phyloP scores from a whole-genome alignment of 768 basidiomycete species.

The Tulasnella sp. region DNA sequence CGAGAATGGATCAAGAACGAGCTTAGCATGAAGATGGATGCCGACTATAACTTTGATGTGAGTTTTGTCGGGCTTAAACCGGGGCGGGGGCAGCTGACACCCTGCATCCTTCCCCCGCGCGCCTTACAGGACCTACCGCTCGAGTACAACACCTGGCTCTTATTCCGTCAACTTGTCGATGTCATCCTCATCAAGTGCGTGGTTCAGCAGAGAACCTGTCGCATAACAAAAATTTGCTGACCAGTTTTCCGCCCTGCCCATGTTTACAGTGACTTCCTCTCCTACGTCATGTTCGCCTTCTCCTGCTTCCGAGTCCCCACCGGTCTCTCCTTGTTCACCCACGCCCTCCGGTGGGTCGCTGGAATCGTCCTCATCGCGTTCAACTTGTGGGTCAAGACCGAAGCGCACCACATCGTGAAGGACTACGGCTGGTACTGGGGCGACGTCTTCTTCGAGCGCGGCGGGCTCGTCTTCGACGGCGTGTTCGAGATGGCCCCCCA shows the following conservation, averaged over 20 bases:
- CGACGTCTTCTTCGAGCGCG: conserved; percentile 88
- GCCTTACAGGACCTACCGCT: conserved; percentile 68
- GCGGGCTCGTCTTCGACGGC: conserved; percentile 91
- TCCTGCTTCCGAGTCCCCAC: conserved; percentile 85
- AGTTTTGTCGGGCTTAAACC: conserved; percentile 36
- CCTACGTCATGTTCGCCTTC: conserved; percentile 94
- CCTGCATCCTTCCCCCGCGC: not conserved
- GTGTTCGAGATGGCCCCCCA: conserved; percentile 93
- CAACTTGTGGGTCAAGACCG: conserved; percentile 98
- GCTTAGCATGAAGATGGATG: conserved; percentile 88
- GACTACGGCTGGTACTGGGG: conserved; percentile 99
- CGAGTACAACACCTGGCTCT: conserved; percentile 94
- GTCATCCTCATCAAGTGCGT: conserved; percentile 91
- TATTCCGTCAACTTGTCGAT: conserved; percentile 94
- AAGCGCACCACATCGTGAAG: conserved; percentile 95
- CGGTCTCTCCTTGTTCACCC: conserved; percentile 65
- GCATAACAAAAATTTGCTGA: not conserved
- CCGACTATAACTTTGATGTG: conserved; percentile 89
- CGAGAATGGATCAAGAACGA: conserved; percentile 83
- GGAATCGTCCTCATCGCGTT: conserved; percentile 83
- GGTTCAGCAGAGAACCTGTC: not conserved
- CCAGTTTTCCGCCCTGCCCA: not conserved
- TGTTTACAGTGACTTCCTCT: conserved; percentile 74
- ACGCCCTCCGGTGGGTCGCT: conserved; percentile 84
- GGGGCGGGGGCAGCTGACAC: not conserved